Conservation (phyloP, 2,329 filamentous ascomycete species). For the Cladophialophora carrionii region DNA sequence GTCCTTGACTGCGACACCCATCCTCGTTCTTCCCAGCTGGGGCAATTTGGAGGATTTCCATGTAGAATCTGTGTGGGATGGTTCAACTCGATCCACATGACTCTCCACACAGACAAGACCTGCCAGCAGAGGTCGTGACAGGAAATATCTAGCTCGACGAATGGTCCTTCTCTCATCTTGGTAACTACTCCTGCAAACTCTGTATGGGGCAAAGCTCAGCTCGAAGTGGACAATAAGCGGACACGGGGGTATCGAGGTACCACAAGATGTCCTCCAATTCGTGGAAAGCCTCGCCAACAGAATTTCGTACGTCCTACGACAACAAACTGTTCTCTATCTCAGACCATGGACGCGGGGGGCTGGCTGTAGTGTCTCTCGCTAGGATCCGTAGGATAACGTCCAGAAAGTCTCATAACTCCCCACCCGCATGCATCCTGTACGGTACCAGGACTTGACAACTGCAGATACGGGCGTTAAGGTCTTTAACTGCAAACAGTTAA, state of each 20-base stretch:
- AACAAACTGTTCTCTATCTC: not conserved
- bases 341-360: not conserved
- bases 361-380: not conserved
- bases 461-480: not conserved
- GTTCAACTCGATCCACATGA: not conserved
- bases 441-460: not conserved
- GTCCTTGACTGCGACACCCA: not conserved
- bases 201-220: not conserved
- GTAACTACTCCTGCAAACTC: not conserved
- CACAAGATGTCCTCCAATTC: not conserved
- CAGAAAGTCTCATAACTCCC: not conserved
- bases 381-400: not conserved
- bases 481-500: conserved; percentile 2
- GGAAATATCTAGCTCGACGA: not conserved
- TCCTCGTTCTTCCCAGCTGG: not conserved
- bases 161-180: not conserved
- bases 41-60: not conserved
- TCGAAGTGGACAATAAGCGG: no score
- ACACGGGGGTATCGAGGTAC: not conserved
- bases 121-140: not conserved
- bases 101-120: not conserved
- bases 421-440: not conserved
- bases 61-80: not conserved
- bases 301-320: not conserved
- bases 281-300: not conserved